Conservation (phyloP, 208 protist species). For the Wallacemonas rigidus region DNA sequence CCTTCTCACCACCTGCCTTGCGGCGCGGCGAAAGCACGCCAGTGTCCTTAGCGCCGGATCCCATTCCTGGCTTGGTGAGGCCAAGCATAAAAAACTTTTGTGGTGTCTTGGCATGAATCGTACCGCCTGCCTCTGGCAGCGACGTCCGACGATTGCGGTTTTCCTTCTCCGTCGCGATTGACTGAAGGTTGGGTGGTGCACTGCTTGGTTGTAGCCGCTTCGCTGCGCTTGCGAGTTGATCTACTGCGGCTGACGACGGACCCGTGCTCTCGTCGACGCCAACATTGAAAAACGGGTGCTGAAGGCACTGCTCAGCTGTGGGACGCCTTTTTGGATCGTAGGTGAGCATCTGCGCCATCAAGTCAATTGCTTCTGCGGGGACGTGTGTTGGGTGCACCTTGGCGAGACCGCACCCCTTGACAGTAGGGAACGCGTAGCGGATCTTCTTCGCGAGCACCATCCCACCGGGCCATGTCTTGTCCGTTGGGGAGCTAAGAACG, state of each 20-base stretch:
- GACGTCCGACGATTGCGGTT: constrained; percentile 6
- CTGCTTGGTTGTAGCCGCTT: constrained; percentile 40
- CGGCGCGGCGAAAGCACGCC: not conserved
- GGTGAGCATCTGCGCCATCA: constrained; percentile 92
- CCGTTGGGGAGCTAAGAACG: constrained; percentile 78
- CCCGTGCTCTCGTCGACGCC: constrained; percentile 58
- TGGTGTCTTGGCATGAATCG: constrained; percentile 23
- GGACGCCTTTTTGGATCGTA: constrained; percentile 96
- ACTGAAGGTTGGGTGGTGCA: constrained; percentile 18
- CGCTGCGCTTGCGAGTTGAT: constrained; percentile 52
- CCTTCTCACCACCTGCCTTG: constrained; percentile 11
- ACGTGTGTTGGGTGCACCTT: constrained; percentile 71
- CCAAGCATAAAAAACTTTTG: constrained; percentile 37
- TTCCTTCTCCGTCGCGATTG: constrained; percentile 1
- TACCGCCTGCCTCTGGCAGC: constrained; percentile 6
- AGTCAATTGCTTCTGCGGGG: constrained; percentile 89
- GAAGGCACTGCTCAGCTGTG: constrained; percentile 93
- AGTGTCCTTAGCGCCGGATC: not conserved
- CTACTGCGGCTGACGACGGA: constrained; percentile 36
- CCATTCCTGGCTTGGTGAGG: constrained; percentile 1
- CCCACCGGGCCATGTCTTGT: constrained; percentile 72
- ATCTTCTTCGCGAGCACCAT: constrained; percentile 78
- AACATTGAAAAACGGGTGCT: constrained; percentile 92
- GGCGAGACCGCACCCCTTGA: constrained; percentile 66
- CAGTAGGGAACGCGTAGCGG: constrained; percentile 71